These are phyloP conservation scores for Selenicereus undatus DNA, from an alignment of 148 eudicot genomes.

Conservation along the genomic window DNA sequence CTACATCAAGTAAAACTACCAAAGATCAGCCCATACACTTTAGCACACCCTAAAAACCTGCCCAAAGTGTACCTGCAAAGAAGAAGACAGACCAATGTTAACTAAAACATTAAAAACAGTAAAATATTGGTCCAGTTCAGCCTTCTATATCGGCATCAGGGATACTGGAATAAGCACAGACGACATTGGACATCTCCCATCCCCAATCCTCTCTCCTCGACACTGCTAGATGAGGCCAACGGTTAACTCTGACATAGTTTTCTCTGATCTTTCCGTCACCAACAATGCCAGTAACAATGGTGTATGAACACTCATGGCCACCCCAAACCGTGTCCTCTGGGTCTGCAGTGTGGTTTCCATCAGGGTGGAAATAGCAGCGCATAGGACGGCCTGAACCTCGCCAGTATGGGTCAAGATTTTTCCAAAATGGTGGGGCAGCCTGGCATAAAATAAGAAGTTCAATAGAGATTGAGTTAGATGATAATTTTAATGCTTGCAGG, in stretches of 20 bases:
- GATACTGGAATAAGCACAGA: constrained; percentile 58
- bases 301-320: constrained; percentile 75
- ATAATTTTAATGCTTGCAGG: not conserved
- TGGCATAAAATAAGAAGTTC: constrained; percentile 20
- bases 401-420: constrained; percentile 78
- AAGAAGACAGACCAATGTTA: not conserved
- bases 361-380: constrained; percentile 78
- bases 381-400: constrained; percentile 43
- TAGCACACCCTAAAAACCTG: not conserved
- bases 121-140: constrained; percentile 62
- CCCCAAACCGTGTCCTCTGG: constrained; percentile 79
- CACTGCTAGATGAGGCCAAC: constrained; percentile 61
- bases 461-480: not conserved
- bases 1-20: not conserved
- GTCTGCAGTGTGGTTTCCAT: constrained; percentile 79
- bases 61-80: not conserved
- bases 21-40: constrained; percentile 1
- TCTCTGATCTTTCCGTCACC: constrained; percentile 54
- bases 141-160: constrained; percentile 68
- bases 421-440: constrained; percentile 85
- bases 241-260: constrained; percentile 81
- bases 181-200: constrained; percentile 70
- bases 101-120: not conserved
- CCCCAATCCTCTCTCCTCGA: constrained; percentile 78
- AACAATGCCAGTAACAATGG: constrained; percentile 49